Evolutionary conservation across 2,329 filamentous ascomycete species (phyloP).

Genomic region (Fusarium acutatum): DNA sequence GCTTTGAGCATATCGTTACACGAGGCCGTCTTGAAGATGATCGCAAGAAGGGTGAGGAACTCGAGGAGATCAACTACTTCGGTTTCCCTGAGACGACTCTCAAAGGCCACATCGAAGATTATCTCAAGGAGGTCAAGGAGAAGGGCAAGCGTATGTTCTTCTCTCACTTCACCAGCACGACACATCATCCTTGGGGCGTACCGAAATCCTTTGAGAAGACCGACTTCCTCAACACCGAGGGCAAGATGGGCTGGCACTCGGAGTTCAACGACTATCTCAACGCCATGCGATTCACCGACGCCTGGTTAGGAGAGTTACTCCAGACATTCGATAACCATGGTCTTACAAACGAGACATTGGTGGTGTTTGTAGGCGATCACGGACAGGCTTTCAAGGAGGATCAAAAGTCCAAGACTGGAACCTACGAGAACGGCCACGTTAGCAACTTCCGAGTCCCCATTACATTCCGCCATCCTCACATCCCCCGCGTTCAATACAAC

Average conservation of each 20-base stretch:
- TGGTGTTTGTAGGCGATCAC: conserved; percentile 48
- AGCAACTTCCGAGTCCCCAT: conserved; percentile 47
- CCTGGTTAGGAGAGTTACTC: conserved; percentile 45
- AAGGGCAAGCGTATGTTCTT: conserved; percentile 48
- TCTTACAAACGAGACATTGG: conserved; percentile 47
- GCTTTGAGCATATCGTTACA: conserved; percentile 44
- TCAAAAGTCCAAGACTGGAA: conserved; percentile 40
- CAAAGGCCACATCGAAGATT: conserved; percentile 44
- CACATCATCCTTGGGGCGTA: conserved; percentile 45
- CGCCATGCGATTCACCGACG: conserved; percentile 45
- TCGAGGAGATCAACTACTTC: conserved; percentile 46
- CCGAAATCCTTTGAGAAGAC: conserved; percentile 29
- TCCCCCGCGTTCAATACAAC: conserved; percentile 45
- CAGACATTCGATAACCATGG: conserved; percentile 44
- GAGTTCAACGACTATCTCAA: conserved; percentile 49
- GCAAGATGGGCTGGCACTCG: conserved; percentile 39
- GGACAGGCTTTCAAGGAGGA: conserved; percentile 49
- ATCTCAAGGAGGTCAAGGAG: conserved; percentile 40
- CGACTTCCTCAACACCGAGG: conserved; percentile 31
- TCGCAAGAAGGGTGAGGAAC: conserved; percentile 17
- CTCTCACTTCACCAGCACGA: conserved; percentile 49
- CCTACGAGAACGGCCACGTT: conserved; percentile 47
- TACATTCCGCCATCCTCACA: conserved; percentile 45
- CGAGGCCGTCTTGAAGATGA: conserved; percentile 40
- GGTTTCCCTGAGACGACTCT: conserved; percentile 46